phyloP scores from a whole-genome alignment of 108 stramenopile genomes.

The Cylindrotheca fusiformis region DNA sequence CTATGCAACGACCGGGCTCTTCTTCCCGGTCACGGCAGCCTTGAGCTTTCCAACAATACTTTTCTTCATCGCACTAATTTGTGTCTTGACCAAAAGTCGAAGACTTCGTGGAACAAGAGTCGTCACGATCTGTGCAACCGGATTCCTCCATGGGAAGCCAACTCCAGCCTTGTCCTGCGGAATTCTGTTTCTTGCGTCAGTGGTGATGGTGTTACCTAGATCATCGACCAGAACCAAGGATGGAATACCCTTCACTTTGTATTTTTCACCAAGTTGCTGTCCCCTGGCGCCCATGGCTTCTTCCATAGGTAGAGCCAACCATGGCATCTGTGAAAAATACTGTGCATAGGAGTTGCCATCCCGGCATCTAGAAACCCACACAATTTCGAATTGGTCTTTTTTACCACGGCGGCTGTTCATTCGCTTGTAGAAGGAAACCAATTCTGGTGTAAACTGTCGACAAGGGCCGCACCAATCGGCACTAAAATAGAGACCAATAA shows the following conservation, averaged over 20 bases:
- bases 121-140: conserved; percentile 57
- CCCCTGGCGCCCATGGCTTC: conserved; percentile 83
- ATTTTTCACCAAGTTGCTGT: conserved; percentile 63
- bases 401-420: conserved; percentile 77
- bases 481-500: conserved; percentile 85
- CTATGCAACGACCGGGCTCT: no score
- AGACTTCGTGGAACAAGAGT: conserved; percentile 70
- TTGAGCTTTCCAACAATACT: conserved; percentile 31
- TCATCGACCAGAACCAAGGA: conserved; percentile 86
- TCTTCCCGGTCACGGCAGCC: no score
- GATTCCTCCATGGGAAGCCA: conserved; percentile 89
- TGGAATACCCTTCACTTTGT: conserved; percentile 83
- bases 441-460: conserved; percentile 78
- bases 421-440: conserved; percentile 81
- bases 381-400: conserved; percentile 84
- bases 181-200: conserved; percentile 76
- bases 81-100: conserved; percentile 66
- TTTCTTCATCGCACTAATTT: conserved; percentile 42
- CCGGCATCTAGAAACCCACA: conserved; percentile 84
- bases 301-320: conserved; percentile 82
- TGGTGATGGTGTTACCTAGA: conserved; percentile 77
- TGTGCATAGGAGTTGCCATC: conserved; percentile 80
- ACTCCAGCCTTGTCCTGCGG: conserved; percentile 83
- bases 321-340: conserved; percentile 89
- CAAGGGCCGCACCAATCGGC: conserved; percentile 59